Conservation (phyloP, 495 filamentous ascomycete genomes). For the Hypoxylon fragiforme region DNA sequence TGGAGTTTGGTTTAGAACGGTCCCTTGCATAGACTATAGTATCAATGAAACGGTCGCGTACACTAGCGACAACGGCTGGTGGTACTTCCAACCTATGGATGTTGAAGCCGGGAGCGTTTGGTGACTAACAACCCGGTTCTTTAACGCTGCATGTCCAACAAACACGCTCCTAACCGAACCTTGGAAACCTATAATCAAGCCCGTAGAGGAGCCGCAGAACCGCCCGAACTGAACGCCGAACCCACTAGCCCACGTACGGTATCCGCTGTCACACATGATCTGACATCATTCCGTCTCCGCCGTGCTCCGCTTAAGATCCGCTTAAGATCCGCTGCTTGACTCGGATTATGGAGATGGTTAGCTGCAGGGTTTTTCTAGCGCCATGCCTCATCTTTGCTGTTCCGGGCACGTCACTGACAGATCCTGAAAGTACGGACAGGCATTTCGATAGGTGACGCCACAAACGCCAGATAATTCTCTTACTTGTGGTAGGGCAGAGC, state of each 20-base stretch:
- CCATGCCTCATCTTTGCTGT: conserved; percentile 27
- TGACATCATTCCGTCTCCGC: conserved; percentile 35
- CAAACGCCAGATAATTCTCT: conserved; percentile 16
- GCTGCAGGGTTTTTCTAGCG: conserved; percentile 29
- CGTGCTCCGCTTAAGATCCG: conserved; percentile 20
- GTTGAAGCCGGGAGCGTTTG: conserved; percentile 10
- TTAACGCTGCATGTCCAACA: conserved; percentile 26
- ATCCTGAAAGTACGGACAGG: background rate
- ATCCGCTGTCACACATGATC: conserved; percentile 26
- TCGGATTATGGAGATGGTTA: conserved; percentile 15
- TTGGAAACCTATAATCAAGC: conserved; percentile 8
- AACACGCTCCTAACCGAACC: conserved; percentile 22
- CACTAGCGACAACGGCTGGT: conserved; percentile 7
- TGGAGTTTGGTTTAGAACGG: conserved; percentile 18
- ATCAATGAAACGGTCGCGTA: conserved; percentile 27
- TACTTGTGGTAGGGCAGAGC: background rate
- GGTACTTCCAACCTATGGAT: conserved; percentile 17
- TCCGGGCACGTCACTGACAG: conserved; percentile 5
- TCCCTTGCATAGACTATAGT: conserved; percentile 28
- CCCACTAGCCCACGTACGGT: conserved; percentile 24
- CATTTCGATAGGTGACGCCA: conserved; percentile 29
- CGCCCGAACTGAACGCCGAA: conserved; percentile 27
- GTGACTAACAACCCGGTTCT: conserved; percentile 1
- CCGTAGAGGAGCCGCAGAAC: conserved; percentile 35
- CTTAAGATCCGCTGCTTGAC: conserved; percentile 24